phyloP scores from a whole-genome alignment of 352 stramenopile genomes.

The Phytophthora idaei region DNA sequence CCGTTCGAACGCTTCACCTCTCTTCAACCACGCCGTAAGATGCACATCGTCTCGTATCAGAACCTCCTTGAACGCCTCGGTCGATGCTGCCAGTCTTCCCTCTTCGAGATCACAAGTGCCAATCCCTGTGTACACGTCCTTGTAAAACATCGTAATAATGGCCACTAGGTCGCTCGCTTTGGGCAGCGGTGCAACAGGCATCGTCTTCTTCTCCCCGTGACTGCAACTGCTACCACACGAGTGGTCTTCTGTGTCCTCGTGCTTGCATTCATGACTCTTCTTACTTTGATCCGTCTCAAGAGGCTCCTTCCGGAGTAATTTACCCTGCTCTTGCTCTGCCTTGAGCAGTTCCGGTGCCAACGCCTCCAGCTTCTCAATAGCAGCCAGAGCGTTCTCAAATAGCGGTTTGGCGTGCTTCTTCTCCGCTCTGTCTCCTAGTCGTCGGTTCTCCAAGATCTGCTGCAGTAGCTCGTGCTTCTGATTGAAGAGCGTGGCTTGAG shows the following conservation, averaged over 20 bases:
- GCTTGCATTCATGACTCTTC: constrained; percentile 5
- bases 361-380: constrained; percentile 41
- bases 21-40: constrained; percentile 53
- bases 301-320: constrained; percentile 16
- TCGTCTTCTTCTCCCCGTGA: constrained; percentile 15
- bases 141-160: constrained; percentile 72
- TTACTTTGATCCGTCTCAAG: constrained; percentile 5
- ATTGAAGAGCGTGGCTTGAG: constrained; percentile 42
- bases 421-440: constrained; percentile 40
- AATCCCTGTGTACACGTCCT: constrained; percentile 65
- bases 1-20: constrained; percentile 58
- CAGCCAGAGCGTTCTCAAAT: constrained; percentile 46
- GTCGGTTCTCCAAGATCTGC: constrained; percentile 46
- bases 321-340: constrained; percentile 22
- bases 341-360: constrained; percentile 47
- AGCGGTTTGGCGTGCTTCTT: constrained; percentile 18
- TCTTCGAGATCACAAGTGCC: constrained; percentile 45
- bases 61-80: constrained; percentile 75
- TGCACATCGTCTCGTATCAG: constrained; percentile 58
- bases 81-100: constrained; percentile 40
- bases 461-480: constrained; percentile 62
- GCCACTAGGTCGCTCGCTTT: constrained; percentile 57
- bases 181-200: constrained; percentile 24
- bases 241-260: constrained; percentile 13
- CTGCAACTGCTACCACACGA: constrained; percentile 23